Evolutionary conservation across 106 monocot species (phyloP), one percentile per base, ranked within the genome.

Genomic region (Acorus gramineus): DNA sequence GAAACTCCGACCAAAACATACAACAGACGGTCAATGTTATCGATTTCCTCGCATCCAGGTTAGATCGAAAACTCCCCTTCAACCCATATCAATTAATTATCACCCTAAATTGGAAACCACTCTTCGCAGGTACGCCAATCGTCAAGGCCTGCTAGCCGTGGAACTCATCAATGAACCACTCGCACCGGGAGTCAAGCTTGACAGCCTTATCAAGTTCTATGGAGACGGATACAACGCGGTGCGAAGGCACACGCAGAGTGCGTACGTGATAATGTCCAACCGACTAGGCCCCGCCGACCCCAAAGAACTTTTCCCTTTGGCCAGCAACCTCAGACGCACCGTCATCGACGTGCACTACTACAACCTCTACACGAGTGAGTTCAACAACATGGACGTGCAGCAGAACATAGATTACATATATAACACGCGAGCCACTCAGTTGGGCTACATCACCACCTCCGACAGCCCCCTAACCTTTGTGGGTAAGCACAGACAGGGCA

Each of bases 331-430:
- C 52, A 5, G 55, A 2, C 49, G 78, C 7, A 66, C 80, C 4
- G 93, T 86, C 45, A 6, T 93, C 44, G 89, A 93, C 46, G 79
- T 89, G 8, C 93, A 93, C 71, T 89, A 89, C 83, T 93, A 93
- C 69, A 85, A 84, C 49, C 67, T 89, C 53, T 86, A 55, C 69
- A 45, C 63, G 2, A 52, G 48, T 44, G n/a, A 3, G 2, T 89
- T 93, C 61, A 7, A 61, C 5, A 14, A 46, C 65, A 51, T 84
- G 52, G 70, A 78, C 0, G 89, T 65, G 13, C 78, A 85, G 13
- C 74, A 86, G n/a, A 86, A 89, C 69, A 89, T 89, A 62, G 77
- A 89, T 64, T 89, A 51, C 49, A 50, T 93, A 4, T 59, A 81
- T 55, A 83, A 63, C 49, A 71, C 81, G n/a, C 68, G 83, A 3